phyloP scores from a whole-genome alignment of 1,284 basidiomycete species.

The Heterobasidion parviporum region DNA sequence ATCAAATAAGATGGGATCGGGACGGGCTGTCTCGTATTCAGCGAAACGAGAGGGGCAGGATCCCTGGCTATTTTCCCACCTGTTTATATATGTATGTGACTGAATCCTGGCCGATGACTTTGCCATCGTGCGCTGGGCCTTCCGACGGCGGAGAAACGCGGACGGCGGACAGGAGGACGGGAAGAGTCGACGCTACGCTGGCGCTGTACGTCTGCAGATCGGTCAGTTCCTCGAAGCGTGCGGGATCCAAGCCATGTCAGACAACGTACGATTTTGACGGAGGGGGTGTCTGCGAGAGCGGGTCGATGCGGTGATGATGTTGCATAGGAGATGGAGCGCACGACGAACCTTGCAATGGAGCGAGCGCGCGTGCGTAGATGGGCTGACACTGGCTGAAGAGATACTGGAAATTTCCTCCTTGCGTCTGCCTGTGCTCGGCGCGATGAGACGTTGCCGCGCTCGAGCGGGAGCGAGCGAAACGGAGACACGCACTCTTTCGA shows the following conservation, averaged over 20 bases:
- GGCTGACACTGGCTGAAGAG: constrained; percentile 95
- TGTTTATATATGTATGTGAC: constrained; percentile 66
- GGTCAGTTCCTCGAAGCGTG: constrained; percentile 48
- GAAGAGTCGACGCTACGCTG: constrained; percentile 66
- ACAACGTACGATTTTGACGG: constrained; percentile 60
- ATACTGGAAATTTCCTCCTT: constrained; percentile 81
- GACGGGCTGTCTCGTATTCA: constrained; percentile 45
- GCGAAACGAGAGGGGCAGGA: background rate
- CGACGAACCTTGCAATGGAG: constrained; percentile 70
- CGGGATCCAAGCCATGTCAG: constrained; percentile 39
- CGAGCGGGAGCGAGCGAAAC: background rate
- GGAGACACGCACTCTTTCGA: constrained; percentile 56
- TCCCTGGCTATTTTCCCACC: constrained; percentile 29
- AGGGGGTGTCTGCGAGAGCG: constrained; percentile 47
- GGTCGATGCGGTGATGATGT: background rate
- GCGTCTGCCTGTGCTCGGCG: constrained; percentile 65
- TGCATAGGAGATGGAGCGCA: background rate
- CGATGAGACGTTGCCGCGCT: background rate
- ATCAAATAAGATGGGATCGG: constrained; percentile 84
- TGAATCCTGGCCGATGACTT: constrained; percentile 59
- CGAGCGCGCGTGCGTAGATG: constrained; percentile 77
- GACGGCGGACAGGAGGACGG: constrained; percentile 79
- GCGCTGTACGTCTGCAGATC: constrained; percentile 65
- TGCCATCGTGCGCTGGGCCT: constrained; percentile 57
- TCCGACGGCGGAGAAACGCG: constrained; percentile 68